Percentiles rank a stretch among this genome's conserved stretches.
These are phyloP conservation scores for Malassezia obtusa DNA, from an alignment of 1,284 basidiomycete species.

Conservation along the genomic window DNA sequence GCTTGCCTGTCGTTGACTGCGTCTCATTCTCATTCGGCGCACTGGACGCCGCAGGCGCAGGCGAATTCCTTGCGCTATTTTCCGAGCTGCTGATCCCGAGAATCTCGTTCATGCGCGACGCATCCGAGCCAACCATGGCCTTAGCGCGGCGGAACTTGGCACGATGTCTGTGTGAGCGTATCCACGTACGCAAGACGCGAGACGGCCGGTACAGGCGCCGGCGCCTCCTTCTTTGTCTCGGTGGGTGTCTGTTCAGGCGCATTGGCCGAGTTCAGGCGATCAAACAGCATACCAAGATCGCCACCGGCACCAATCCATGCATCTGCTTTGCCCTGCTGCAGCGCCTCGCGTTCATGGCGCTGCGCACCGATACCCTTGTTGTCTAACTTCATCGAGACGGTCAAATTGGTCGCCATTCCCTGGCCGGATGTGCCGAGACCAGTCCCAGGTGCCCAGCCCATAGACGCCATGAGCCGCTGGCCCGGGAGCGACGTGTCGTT, in stretches of 20 bases:
- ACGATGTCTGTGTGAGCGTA: constrained; percentile 19
- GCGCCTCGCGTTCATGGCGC: constrained; percentile 39
- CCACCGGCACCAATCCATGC: constrained; percentile 43
- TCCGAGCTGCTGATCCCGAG: constrained; percentile 25
- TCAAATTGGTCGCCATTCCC: constrained; percentile 36
- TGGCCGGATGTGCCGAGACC: constrained; percentile 33
- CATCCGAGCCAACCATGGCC: constrained; percentile 30
- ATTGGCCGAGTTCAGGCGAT: constrained; percentile 41
- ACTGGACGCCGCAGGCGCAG: not conserved
- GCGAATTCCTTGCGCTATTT: not conserved
- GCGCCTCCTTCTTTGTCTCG: constrained; percentile 9
- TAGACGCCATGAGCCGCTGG: constrained; percentile 43
- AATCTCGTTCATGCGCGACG: constrained; percentile 40
- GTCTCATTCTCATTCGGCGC: not conserved
- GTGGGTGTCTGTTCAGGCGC: constrained; percentile 19
- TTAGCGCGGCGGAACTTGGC: constrained; percentile 45
- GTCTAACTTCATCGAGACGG: constrained; percentile 43
- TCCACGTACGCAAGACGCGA: constrained; percentile 18
- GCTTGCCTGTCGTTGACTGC: not conserved
- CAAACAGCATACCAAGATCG: constrained; percentile 42
- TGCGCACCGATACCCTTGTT: constrained; percentile 46
- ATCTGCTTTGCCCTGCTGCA: constrained; percentile 27
- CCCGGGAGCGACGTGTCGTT: constrained; percentile 40
- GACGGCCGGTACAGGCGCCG: not conserved
- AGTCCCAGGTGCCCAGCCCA: constrained; percentile 44